Conservation (phyloP, 139 green algal genomes). For the Monoraphidium neglectum region DNA sequence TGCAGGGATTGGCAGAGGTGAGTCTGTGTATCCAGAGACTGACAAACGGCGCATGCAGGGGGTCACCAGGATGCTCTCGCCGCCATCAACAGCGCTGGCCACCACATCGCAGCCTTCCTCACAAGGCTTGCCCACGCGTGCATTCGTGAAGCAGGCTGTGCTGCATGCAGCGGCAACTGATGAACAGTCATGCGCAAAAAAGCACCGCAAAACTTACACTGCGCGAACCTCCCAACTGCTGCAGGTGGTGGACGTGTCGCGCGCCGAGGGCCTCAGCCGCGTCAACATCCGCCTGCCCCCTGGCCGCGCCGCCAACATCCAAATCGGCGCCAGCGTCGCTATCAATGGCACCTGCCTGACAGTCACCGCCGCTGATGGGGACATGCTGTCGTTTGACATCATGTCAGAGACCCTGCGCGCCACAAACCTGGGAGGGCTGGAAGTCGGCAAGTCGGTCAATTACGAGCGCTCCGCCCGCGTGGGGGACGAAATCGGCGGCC, state of each 20-base stretch:
- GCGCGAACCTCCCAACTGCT: not conserved
- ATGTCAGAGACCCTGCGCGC: slow-evolving; percentile 91
- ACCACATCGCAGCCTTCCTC: no score
- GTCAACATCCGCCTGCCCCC: slow-evolving; percentile 78
- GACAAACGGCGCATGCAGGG: no score
- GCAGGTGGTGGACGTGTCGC: slow-evolving; percentile 45
- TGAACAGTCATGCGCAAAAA: slow-evolving; percentile 31
- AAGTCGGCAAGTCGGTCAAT: slow-evolving; percentile 68
- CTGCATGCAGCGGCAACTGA: no score
- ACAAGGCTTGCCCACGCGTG: no score
- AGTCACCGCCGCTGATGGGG: slow-evolving; percentile 55
- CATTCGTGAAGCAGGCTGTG: no score
- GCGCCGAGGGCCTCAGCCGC: slow-evolving; percentile 55
- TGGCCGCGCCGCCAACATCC: slow-evolving; percentile 46
- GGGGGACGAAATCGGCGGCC: slow-evolving; percentile 95
- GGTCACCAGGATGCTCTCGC: no score
- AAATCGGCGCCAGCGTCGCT: slow-evolving; percentile 86
- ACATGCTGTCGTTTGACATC: slow-evolving; percentile 81
- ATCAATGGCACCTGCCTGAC: slow-evolving; percentile 97
- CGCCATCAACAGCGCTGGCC: no score
- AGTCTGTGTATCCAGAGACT: no score
- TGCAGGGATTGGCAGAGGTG: slow-evolving; percentile 91
- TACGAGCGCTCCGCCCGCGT: slow-evolving; percentile 85
- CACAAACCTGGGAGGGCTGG: slow-evolving; percentile 83
- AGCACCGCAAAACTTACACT: not conserved